Conservation (phyloP, 306 rosid species). For the Spatholobus suberectus region DNA sequence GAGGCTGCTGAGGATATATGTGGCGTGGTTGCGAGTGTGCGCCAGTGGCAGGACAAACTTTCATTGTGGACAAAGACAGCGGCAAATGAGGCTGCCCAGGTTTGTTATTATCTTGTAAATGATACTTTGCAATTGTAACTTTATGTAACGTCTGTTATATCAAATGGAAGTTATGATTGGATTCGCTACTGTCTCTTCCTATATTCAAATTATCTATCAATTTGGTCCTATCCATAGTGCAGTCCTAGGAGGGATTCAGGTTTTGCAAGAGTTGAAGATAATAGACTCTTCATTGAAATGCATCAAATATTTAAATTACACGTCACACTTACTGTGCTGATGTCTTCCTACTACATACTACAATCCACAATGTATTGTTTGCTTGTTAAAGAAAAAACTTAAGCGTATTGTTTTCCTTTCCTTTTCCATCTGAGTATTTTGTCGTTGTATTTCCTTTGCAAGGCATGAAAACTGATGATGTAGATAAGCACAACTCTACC, state of each 20-base stretch:
- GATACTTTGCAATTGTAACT: constrained; percentile 9
- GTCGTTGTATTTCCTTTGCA: constrained; percentile 11
- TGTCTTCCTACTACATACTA: neutral
- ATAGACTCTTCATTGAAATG: neutral
- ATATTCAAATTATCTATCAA: neutral
- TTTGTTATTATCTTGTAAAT: constrained; percentile 36
- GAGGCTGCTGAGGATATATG: constrained; percentile 92
- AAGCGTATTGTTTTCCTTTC: neutral
- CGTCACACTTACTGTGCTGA: neutral
- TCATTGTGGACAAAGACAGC: constrained; percentile 95
- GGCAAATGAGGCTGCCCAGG: constrained; percentile 96
- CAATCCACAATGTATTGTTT: constrained; percentile 1
- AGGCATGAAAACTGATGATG: neutral
- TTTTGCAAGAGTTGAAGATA: neutral
- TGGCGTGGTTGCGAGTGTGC: constrained; percentile 95
- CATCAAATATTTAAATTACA: neutral
- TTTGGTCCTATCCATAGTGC: neutral
- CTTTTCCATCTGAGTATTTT: neutral
- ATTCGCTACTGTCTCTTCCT: neutral
- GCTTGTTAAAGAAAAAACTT: neutral
- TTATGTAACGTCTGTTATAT: neutral
- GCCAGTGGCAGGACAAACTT: constrained; percentile 92
- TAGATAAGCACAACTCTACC: neutral
- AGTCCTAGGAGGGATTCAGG: neutral
- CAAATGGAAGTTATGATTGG: neutral